A percentile compares a stretch with the other conserved stretches of the same genome.
Evolutionary conservation across 495 filamentous ascomycete species (phyloP).

Genomic region (Tuber indicum): DNA sequence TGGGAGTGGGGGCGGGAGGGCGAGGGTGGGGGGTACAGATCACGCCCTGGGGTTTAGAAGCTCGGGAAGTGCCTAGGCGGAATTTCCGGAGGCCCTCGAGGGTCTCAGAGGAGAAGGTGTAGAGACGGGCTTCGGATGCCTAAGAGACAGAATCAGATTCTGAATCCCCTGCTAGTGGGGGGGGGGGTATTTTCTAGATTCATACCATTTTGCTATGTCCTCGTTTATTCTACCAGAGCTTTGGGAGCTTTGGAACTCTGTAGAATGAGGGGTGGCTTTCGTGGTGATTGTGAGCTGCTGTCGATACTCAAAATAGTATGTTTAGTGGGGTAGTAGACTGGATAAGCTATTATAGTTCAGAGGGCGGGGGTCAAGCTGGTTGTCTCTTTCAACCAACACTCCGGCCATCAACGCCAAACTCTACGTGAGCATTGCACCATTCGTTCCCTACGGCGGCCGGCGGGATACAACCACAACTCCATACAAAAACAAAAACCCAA

Average conservation of each 20-base stretch:
- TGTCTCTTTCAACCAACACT: not conserved
- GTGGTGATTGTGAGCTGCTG: not conserved
- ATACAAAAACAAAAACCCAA: not conserved
- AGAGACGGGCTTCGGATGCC: constrained; percentile 82
- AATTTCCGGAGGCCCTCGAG: constrained; percentile 85
- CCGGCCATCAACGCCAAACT: not conserved
- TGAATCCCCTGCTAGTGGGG: not conserved
- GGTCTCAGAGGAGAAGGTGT: constrained; percentile 85
- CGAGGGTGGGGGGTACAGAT: constrained; percentile 64
- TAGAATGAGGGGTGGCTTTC: not conserved
- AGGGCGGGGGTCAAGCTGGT: not conserved
- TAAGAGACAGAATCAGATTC: constrained; percentile 29
- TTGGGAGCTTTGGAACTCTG: not conserved
- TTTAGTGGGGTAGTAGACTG: not conserved
- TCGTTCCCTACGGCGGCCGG: not conserved
- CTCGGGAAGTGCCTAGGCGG: constrained; percentile 77
- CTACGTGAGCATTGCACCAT: not conserved
- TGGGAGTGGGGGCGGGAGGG: not conserved
- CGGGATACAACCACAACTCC: not conserved
- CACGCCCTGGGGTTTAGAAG: constrained; percentile 80
- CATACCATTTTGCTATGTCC: not conserved
- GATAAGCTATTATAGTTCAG: not conserved
- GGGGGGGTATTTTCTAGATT: not conserved
- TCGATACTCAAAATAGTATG: not conserved
- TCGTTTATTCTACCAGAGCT: not conserved